phyloP scores from a whole-genome alignment of 2,329 filamentous ascomycete genomes.

The Fusarium sp. region DNA sequence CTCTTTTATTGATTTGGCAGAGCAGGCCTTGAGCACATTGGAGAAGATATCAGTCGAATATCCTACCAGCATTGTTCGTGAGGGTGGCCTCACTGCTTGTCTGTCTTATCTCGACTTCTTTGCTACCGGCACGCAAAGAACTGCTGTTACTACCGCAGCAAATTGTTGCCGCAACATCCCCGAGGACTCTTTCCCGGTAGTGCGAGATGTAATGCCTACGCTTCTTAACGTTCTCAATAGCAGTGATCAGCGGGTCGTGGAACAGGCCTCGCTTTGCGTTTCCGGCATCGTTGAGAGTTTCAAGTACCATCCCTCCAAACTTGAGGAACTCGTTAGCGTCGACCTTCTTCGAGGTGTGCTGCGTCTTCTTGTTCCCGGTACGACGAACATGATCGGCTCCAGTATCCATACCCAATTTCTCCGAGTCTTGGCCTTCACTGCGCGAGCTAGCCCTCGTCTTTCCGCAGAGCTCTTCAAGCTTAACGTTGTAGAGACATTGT shows the following conservation, averaged over 20 bases:
- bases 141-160: conserved; percentile 95
- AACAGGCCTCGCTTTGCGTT: conserved; percentile 95
- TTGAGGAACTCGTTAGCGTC: conserved; percentile 92
- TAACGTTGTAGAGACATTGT: conserved; percentile 96
- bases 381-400: conserved; percentile 92
- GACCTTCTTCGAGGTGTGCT: conserved; percentile 87
- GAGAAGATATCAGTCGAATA: conserved; percentile 99
- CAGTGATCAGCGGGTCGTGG: conserved; percentile 95
- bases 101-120: conserved; percentile 98
- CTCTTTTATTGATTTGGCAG: conserved; percentile 95
- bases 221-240: conserved; percentile 90
- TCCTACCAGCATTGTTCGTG: conserved; percentile 91
- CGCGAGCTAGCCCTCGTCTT: conserved; percentile 85
- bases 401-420: conserved; percentile 98
- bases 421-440: conserved; percentile 88
- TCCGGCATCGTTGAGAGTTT: conserved; percentile 98
- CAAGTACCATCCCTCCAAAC: conserved; percentile 84
- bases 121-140: conserved; percentile 94
- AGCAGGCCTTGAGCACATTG: conserved; percentile 94
- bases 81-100: conserved; percentile 95
- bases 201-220: conserved; percentile 96
- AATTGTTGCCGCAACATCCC: conserved; percentile 98
- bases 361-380: conserved; percentile 89
- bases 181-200: conserved; percentile 90
- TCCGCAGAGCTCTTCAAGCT: conserved; percentile 94